A percentile compares a stretch with the other conserved stretches of the same genome.
Evolutionary conservation across 2,329 filamentous ascomycete species (phyloP).

Genomic region (Macroventuria anomochaeta): DNA sequence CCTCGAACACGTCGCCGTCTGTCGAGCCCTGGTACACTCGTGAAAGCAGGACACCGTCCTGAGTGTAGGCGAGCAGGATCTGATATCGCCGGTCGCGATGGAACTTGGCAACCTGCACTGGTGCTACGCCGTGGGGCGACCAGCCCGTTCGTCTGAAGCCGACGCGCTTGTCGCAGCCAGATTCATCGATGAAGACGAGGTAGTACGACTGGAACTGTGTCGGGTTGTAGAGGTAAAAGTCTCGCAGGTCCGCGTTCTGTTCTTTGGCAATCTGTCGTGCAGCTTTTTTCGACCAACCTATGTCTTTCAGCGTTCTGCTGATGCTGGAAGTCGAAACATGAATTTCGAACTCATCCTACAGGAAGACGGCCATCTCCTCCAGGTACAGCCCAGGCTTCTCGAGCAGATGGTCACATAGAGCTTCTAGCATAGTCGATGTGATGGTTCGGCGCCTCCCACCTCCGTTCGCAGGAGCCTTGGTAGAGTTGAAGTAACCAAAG

Average conservation of each 20-base stretch:
- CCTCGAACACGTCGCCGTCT: conserved; percentile 18
- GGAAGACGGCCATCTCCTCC: conserved; percentile 38
- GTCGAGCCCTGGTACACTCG: conserved; percentile 16
- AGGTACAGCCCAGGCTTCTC: conserved; percentile 39
- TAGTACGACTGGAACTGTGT: conserved; percentile 44
- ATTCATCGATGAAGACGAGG: conserved; percentile 49
- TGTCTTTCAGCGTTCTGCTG: conserved; percentile 27
- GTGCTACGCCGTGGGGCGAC: conserved; percentile 32
- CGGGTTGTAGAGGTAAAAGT: conserved; percentile 45
- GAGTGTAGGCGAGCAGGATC: conserved; percentile 15
- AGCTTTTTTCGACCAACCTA: conserved; percentile 43
- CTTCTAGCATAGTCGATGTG: conserved; percentile 37
- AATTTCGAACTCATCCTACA: conserved; percentile 35
- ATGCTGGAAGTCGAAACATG: conserved; percentile 27
- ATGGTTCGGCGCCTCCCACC: conserved; percentile 25
- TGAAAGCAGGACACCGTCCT: conserved; percentile 11
- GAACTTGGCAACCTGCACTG: conserved; percentile 29
- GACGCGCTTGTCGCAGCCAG: conserved; percentile 47
- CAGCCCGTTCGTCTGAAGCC: conserved; percentile 45
- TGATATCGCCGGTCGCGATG: conserved; percentile 16
- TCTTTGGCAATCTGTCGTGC: conserved; percentile 41
- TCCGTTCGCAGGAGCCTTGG: conserved; percentile 18
- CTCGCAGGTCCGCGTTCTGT: conserved; percentile 44
- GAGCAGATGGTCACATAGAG: conserved; percentile 35
- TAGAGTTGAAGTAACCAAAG: conserved; percentile 7